These are phyloP conservation scores for Penicillium riverlandense DNA, from an alignment of 495 filamentous ascomycete genomes.

Conservation along the genomic window DNA sequence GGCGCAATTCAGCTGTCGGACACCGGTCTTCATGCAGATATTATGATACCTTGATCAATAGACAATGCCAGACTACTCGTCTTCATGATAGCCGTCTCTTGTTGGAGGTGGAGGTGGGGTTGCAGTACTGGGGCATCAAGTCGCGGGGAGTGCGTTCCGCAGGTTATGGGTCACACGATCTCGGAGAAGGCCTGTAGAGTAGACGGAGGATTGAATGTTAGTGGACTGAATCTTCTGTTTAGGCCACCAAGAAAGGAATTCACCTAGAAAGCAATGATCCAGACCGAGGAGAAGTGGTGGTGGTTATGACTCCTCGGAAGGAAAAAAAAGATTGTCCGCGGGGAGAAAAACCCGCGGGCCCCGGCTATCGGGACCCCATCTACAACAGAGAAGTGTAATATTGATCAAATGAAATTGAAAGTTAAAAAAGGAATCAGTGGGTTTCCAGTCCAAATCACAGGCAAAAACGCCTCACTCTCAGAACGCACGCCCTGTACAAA, in stretches of 20 bases:
- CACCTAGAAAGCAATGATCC: neutral
- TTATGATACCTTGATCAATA: constrained; percentile 43
- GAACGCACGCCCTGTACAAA: neutral
- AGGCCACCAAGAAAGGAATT: too few relatives aligned
- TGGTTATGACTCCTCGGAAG: too few relatives aligned
- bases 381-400: too few relatives aligned
- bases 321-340: too few relatives aligned
- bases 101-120: constrained; percentile 14
- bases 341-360: too few relatives aligned
- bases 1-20: constrained; percentile 19
- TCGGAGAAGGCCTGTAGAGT: constrained; percentile 16
- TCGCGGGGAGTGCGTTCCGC: neutral
- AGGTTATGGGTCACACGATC: neutral
- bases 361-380: too few relatives aligned
- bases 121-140: constrained; percentile 20
- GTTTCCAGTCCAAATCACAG: too few relatives aligned
- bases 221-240: neutral
- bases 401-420: too few relatives aligned
- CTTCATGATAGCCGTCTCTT: constrained; percentile 31
- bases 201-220: constrained; percentile 3
- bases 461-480: too few relatives aligned
- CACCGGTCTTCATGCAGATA: constrained; percentile 45
- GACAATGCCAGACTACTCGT: constrained; percentile 38
- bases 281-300: too few relatives aligned
- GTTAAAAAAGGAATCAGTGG: too few relatives aligned